Conservation (phyloP, 148 eudicot genomes). For the Hydrangea macrophylla region DNA sequence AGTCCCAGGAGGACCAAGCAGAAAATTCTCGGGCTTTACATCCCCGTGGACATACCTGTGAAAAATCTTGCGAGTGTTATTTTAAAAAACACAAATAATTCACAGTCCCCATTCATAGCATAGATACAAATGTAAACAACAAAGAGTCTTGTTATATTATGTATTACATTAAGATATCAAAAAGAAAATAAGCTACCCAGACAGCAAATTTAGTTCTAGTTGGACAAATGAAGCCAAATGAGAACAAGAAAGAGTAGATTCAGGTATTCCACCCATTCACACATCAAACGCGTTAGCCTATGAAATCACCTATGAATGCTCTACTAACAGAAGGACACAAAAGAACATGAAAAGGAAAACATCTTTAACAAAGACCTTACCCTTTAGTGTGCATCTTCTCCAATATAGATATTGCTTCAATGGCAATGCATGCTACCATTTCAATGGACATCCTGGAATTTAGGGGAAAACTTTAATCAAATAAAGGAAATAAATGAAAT, state of each 20-base stretch:
- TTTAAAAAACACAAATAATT: background rate
- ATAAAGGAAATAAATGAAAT: background rate
- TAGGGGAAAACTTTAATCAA: background rate
- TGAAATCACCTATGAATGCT: background rate
- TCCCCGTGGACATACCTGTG: constrained; percentile 82
- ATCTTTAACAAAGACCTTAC: constrained; percentile 26
- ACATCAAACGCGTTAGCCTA: background rate
- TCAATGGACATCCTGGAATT: constrained; percentile 69
- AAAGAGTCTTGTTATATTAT: background rate
- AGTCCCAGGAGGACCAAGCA: constrained; percentile 74
- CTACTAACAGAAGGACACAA: background rate
- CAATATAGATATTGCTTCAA: constrained; percentile 79
- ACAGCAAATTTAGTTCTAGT: background rate
- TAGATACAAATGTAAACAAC: constrained; percentile 4
- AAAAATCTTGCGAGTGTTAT: background rate
- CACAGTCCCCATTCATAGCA: background rate
- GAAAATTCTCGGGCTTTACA: constrained; percentile 85
- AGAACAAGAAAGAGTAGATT: background rate
- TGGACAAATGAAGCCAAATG: background rate
- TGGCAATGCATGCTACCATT: constrained; percentile 85
- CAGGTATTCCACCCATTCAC: background rate
- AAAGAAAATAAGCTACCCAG: background rate
- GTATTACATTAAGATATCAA: no score
- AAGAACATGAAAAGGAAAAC: background rate
- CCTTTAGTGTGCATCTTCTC: constrained; percentile 79